Evolutionary conservation across 352 stramenopile species (phyloP).

Genomic region (Aphanomyces astaci): DNA sequence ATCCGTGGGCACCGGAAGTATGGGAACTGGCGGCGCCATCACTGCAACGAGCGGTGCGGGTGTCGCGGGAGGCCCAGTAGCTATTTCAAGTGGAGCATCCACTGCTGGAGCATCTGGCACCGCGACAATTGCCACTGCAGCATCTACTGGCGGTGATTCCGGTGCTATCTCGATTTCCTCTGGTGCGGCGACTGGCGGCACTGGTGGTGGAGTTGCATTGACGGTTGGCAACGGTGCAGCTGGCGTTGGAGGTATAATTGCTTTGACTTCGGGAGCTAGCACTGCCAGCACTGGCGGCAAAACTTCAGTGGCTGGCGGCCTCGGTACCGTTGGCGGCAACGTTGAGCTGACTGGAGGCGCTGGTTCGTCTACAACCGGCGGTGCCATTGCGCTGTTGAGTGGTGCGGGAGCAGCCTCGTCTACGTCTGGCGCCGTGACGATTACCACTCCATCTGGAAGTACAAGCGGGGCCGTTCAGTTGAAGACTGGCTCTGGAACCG

Average conservation of each 20-base stretch:
- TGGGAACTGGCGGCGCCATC: constrained; percentile 32
- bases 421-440: neutral
- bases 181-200: neutral
- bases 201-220: neutral
- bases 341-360: constrained; percentile 31
- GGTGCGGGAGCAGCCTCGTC: neutral
- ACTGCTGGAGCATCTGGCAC: neutral
- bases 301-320: neutral
- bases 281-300: constrained; percentile 22
- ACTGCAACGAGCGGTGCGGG: neutral
- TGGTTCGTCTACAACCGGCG: neutral
- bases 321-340: constrained; percentile 27
- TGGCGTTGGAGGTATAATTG: neutral
- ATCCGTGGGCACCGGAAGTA: constrained; percentile 36
- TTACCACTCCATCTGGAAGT: neutral
- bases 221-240: neutral
- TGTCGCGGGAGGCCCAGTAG: neutral
- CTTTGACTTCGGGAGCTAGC: constrained; percentile 24
- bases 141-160: neutral
- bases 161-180: neutral
- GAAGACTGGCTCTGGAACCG: neutral
- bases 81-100: neutral
- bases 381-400: neutral
- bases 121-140: neutral
- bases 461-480: neutral